Conservation (phyloP, 1,139 yeast species). For the Hyphopichia pseudoburtonii region DNA sequence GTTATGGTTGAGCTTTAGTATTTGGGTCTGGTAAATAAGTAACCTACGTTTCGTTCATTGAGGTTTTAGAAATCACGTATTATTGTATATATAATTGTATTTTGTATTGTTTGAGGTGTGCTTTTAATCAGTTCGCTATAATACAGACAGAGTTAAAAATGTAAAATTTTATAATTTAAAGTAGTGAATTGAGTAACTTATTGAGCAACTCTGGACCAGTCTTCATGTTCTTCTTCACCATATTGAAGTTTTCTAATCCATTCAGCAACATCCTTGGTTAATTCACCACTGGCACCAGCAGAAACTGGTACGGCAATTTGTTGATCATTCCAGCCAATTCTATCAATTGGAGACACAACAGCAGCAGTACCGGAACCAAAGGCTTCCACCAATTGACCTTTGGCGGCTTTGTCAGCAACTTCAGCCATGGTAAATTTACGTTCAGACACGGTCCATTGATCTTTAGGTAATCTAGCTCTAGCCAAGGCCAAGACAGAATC, state of each 20-base stretch:
- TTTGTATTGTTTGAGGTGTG: not conserved
- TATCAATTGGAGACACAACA: slow-evolving; percentile 88
- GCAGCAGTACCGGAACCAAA: slow-evolving; percentile 99
- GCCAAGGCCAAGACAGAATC: slow-evolving; percentile 81
- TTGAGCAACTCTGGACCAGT: slow-evolving; percentile 55
- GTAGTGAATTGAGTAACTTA: too few relatives aligned
- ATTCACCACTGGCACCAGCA: slow-evolving; percentile 79
- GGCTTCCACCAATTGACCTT: slow-evolving; percentile 88
- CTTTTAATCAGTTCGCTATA: too few relatives aligned
- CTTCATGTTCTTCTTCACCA: slow-evolving; percentile 70
- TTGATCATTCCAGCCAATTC: slow-evolving; percentile 75
- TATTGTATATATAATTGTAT: not conserved
- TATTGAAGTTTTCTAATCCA: slow-evolving; percentile 93
- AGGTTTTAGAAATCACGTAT: too few relatives aligned
- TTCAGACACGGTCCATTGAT: slow-evolving; percentile 80
- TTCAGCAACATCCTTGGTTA: slow-evolving; percentile 70
- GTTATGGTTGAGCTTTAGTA: too few relatives aligned
- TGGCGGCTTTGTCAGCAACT: slow-evolving; percentile 70
- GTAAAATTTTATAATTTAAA: too few relatives aligned
- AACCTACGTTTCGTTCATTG: too few relatives aligned
- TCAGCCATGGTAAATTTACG: slow-evolving; percentile 81
- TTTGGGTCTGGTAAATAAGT: too few relatives aligned
- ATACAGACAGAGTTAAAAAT: too few relatives aligned
- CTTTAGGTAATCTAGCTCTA: slow-evolving; percentile 65
- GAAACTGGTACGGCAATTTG: slow-evolving; percentile 74